phyloP scores from a whole-genome alignment of 345 rosid genomes.

The Isatis tinctoria region DNA sequence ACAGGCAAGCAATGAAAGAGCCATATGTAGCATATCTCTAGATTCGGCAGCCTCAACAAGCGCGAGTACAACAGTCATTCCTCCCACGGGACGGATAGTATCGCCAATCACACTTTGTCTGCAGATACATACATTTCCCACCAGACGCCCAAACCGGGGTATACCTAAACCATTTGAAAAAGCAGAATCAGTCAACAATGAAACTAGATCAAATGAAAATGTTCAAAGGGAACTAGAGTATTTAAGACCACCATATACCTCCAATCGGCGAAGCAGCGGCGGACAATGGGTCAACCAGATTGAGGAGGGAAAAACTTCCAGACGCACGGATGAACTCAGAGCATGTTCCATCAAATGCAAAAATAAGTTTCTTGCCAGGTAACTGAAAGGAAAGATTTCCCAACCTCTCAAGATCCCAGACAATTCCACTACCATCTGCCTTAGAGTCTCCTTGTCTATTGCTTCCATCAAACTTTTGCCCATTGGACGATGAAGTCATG shows the following conservation, averaged over 20 bases:
- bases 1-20: constrained; percentile 81
- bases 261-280: constrained; percentile 99
- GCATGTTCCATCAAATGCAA: constrained; percentile 97
- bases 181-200: constrained; percentile 4
- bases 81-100: constrained; percentile 84
- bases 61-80: constrained; percentile 79
- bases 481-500: constrained; percentile 51
- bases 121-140: constrained; percentile 79
- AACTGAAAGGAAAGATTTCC: constrained; percentile 84
- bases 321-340: constrained; percentile 74
- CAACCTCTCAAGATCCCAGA: constrained; percentile 96
- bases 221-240: background rate
- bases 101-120: constrained; percentile 92
- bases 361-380: constrained; percentile 94
- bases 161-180: constrained; percentile 55
- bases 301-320: constrained; percentile 80
- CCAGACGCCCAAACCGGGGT: constrained; percentile 94
- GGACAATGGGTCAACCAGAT: constrained; percentile 95
- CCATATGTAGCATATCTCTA: constrained; percentile 96
- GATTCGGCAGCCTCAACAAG: constrained; percentile 96
- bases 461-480: constrained; percentile 64
- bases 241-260: constrained; percentile 46
- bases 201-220: constrained; percentile 4
- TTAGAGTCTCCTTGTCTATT: constrained; percentile 72
- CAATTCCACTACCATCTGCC: constrained; percentile 97